phyloP scores from a whole-genome alignment of 306 rosid species.

The Alnus rubra region DNA sequence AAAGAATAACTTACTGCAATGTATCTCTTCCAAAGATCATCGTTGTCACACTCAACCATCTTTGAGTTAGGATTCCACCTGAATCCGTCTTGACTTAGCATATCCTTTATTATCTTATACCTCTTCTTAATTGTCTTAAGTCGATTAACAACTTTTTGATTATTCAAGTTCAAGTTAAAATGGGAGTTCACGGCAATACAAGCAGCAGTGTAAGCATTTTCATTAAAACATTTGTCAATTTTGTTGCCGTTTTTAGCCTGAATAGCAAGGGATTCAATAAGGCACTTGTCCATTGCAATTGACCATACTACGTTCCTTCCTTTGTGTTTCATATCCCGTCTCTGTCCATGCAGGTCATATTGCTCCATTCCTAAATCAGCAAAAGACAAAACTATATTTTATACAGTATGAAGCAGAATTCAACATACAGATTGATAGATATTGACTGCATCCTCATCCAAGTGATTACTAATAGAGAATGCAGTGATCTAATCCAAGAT shows the following conservation, averaged over 20 bases:
- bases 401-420: background rate
- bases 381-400: background rate
- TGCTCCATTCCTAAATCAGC: constrained; percentile 59
- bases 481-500: background rate
- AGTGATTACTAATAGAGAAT: background rate
- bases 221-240: constrained; percentile 79
- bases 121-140: constrained; percentile 83
- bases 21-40: constrained; percentile 77
- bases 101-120: constrained; percentile 67
- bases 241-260: constrained; percentile 78
- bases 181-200: constrained; percentile 67
- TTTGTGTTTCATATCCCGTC: constrained; percentile 67
- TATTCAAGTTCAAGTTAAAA: constrained; percentile 73
- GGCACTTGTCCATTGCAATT: constrained; percentile 75
- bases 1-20: constrained; percentile 46
- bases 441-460: background rate
- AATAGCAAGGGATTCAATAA: constrained; percentile 68
- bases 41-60: constrained; percentile 63
- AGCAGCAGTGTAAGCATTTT: constrained; percentile 80
- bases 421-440: background rate
- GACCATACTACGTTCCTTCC: constrained; percentile 93
- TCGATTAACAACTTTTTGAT: constrained; percentile 78
- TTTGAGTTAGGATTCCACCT: constrained; percentile 64
- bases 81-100: constrained; percentile 70
- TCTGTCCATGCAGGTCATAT: constrained; percentile 58